Evolutionary conservation across 768 basidiomycete genomes (phyloP), one percentile per base, ranked within the genome.

Genomic region (Mycena maculata): DNA sequence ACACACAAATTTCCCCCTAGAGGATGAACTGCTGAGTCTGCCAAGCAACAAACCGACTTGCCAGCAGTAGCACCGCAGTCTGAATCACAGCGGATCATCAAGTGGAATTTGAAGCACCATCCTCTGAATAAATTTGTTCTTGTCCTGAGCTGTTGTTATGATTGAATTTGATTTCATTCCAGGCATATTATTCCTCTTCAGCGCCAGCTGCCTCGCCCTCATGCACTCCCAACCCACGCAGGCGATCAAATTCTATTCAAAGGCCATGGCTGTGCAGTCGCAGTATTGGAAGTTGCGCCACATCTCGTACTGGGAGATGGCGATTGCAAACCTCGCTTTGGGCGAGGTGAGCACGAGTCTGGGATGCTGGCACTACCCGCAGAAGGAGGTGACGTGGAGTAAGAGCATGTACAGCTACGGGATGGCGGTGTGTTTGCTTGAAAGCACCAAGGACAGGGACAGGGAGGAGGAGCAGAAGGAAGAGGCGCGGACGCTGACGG

Each of bases 161-260:
- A 7, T 36, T 36, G n/a, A n/a, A n/a, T n/a, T 36, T 36, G 6
- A 36, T 36, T 36, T 36, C 13, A 13, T 36, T 13, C 6, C 38
- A 92, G 93, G 94, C 44, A 89, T 96, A 12, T 96, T 97, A 79
- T 97, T 95, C 86, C 88, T 99, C 28, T 97, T 97, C 76, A 95
- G 93, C 52, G 92, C 94, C 12, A 95, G 96, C 6, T 87, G 98
- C 4, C 86, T 97, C 27, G 85, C 88, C 15, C 85, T 96, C 18
- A 84, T 85, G 52, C 86, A 91, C 60, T 89, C 90, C 12, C 90
- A 92, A 72, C 95, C 96, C 0, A 82, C 80, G 16, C 79, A 80
- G 42, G 96, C 96, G 0, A 90, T 95, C 52, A 84, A 85, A 44
- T 92, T 87, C 73, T 94, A 96, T 77, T 84, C 83, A 2, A 86